Conservation (phyloP, 2,329 filamentous ascomycete species). For the Hypoxylon sp. region DNA sequence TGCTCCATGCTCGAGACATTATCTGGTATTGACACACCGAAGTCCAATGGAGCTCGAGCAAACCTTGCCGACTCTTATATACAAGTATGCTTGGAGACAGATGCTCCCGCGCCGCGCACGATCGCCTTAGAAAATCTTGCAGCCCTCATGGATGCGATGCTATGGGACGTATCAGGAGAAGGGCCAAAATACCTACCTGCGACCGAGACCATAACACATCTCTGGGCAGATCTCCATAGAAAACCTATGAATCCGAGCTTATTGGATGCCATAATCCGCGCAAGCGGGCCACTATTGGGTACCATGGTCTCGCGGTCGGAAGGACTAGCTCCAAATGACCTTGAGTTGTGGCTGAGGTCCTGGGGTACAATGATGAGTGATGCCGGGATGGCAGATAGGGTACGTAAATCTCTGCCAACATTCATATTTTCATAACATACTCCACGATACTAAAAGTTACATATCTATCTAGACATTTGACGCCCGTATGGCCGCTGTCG, state of each 20-base stretch:
- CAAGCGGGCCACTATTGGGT: slow-evolving; percentile 63
- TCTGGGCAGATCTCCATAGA: slow-evolving; percentile 60
- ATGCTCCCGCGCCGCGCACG: slow-evolving; percentile 63
- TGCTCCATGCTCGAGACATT: slow-evolving; percentile 60
- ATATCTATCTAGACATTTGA: slow-evolving; percentile 69
- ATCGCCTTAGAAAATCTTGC: slow-evolving; percentile 65
- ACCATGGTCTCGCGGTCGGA: slow-evolving; percentile 48
- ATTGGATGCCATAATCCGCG: slow-evolving; percentile 65
- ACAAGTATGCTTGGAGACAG: slow-evolving; percentile 57
- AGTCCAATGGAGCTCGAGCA: slow-evolving; percentile 47
- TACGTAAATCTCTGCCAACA: slow-evolving; percentile 50
- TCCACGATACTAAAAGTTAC: slow-evolving; percentile 5
- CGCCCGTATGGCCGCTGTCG: slow-evolving; percentile 72
- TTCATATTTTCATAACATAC: not conserved
- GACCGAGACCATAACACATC: slow-evolving; percentile 54
- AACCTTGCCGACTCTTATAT: slow-evolving; percentile 62
- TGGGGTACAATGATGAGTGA: slow-evolving; percentile 68
- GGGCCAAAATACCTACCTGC: slow-evolving; percentile 54
- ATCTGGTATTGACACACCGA: slow-evolving; percentile 49
- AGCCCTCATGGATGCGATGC: slow-evolving; percentile 60
- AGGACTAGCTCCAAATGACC: slow-evolving; percentile 29
- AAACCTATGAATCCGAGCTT: slow-evolving; percentile 64
- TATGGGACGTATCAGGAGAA: slow-evolving; percentile 48
- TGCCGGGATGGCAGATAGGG: slow-evolving; percentile 65
- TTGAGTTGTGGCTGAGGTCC: slow-evolving; percentile 48